These are phyloP conservation scores for Phenoliferia sp. DNA, from an alignment of 1,284 basidiomycete genomes.

Conservation along the genomic window DNA sequence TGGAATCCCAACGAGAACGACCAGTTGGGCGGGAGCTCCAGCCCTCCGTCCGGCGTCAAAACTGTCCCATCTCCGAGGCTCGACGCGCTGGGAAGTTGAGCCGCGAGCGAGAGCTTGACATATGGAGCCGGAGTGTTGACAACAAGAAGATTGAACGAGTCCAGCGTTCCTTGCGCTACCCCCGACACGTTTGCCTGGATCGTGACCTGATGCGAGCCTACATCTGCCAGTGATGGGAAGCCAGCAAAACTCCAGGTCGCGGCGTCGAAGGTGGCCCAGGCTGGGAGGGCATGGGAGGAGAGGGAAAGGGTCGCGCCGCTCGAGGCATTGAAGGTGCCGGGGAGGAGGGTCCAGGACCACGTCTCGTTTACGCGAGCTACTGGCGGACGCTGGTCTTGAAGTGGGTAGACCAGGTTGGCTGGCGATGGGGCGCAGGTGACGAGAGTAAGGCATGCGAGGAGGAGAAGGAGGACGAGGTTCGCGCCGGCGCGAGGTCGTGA, in stretches of 20 bases:
- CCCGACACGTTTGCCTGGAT: slow-evolving; percentile 52
- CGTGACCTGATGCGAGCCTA: slow-evolving; percentile 53
- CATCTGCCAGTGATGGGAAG: slow-evolving; percentile 54
- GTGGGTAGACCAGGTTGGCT: slow-evolving; percentile 43
- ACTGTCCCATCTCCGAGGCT: slow-evolving; percentile 57
- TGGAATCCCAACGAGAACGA: slow-evolving; percentile 86
- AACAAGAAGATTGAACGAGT: slow-evolving; percentile 58
- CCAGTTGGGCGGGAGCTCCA: slow-evolving; percentile 77
- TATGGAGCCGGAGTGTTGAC: slow-evolving; percentile 54
- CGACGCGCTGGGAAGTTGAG: slow-evolving; percentile 60
- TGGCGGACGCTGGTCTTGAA: slow-evolving; percentile 45
- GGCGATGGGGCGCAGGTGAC: slow-evolving; percentile 8
- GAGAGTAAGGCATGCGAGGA: slow-evolving; percentile 1
- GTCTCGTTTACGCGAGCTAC: slow-evolving; percentile 49
- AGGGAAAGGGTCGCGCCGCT: slow-evolving; percentile 39
- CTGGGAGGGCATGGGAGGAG: slow-evolving; percentile 48
- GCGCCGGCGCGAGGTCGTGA: background rate
- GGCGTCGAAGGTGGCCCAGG: slow-evolving; percentile 63
- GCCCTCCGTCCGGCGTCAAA: slow-evolving; percentile 51
- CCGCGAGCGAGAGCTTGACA: slow-evolving; percentile 53
- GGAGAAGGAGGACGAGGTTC: background rate
- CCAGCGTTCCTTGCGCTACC: slow-evolving; percentile 37
- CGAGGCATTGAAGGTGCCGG: slow-evolving; percentile 53
- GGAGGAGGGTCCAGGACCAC: slow-evolving; percentile 59
- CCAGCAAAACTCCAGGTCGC: slow-evolving; percentile 54